These are phyloP conservation scores for Eustoma russellianum DNA, from an alignment of 257 asterid genomes.

Conservation along the genomic window DNA sequence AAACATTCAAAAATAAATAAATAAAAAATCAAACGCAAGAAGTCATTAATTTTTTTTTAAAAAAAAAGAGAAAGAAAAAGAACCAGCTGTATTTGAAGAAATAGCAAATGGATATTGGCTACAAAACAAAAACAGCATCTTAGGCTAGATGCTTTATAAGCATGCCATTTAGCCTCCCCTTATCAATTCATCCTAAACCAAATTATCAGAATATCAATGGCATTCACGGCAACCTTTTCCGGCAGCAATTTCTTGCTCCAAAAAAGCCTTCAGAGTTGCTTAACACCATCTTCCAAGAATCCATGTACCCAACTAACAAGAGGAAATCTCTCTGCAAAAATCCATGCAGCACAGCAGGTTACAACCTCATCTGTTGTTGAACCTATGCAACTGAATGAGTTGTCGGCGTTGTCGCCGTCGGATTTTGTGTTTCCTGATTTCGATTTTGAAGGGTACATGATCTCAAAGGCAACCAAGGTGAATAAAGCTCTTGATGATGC, in stretches of 20 bases:
- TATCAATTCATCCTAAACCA: background rate
- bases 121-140: slow-evolving; percentile 32
- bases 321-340: slow-evolving; percentile 16
- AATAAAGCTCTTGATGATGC: slow-evolving; percentile 50
- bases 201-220: slow-evolving; percentile 24
- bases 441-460: slow-evolving; percentile 42
- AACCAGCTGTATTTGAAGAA: slow-evolving; percentile 5
- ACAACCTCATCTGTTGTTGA: slow-evolving; percentile 11
- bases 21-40: too few relatives aligned
- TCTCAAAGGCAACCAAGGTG: slow-evolving; percentile 24
- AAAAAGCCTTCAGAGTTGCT: slow-evolving; percentile 1
- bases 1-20: too few relatives aligned
- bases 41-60: background rate
- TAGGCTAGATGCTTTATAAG: slow-evolving; percentile 2
- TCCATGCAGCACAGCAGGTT: slow-evolving; percentile 16
- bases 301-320: background rate
- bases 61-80: background rate
- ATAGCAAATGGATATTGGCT: background rate
- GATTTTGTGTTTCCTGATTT: slow-evolving; percentile 22
- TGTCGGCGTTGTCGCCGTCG: slow-evolving; percentile 3
- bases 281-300: slow-evolving; percentile 4
- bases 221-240: slow-evolving; percentile 22
- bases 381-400: slow-evolving; percentile 18
- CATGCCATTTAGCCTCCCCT: background rate
- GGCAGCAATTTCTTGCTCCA: slow-evolving; percentile 16